Conservation (phyloP, 768 basidiomycete genomes). For the Termitomyces heimii region DNA sequence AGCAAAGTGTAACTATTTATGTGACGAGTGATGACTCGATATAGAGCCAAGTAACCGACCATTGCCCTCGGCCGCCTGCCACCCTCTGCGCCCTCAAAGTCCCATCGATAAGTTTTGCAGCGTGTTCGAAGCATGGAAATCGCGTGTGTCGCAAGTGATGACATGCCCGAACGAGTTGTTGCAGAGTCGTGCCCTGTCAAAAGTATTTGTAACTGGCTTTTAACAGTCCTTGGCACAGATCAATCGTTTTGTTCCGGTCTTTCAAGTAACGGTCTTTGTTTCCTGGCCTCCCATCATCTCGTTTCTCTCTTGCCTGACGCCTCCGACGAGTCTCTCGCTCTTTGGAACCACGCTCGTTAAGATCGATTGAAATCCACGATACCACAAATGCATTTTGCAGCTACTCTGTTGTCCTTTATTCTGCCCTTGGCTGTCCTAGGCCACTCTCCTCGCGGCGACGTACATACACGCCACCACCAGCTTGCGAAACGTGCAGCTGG, state of each 20-base stretch:
- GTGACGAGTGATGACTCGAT: background rate
- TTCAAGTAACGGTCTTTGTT: conserved; percentile 2
- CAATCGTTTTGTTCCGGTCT: background rate
- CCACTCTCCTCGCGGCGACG: conserved; percentile 24
- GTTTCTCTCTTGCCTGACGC: background rate
- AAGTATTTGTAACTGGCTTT: background rate
- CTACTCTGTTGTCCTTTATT: conserved; percentile 25
- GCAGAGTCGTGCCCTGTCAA: background rate
- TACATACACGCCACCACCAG: conserved; percentile 35
- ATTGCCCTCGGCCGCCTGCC: background rate
- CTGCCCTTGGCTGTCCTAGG: conserved; percentile 27
- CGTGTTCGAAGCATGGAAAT: background rate
- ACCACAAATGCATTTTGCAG: conserved; percentile 20
- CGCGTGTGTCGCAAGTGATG: background rate
- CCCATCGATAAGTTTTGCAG: background rate
- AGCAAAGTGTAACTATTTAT: background rate
- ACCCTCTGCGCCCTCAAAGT: background rate
- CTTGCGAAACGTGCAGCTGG: conserved; percentile 41
- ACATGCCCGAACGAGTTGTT: background rate
- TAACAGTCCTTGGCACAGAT: conserved; percentile 1
- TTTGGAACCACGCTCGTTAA: conserved; percentile 13
- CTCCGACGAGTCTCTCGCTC: conserved; percentile 6
- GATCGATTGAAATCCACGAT: conserved; percentile 3
- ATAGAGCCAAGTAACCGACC: background rate
- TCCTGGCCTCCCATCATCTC: conserved; percentile 1